Evolutionary conservation across 2,329 filamentous ascomycete species (phyloP).

Genomic region (Cytospora piceicola): DNA sequence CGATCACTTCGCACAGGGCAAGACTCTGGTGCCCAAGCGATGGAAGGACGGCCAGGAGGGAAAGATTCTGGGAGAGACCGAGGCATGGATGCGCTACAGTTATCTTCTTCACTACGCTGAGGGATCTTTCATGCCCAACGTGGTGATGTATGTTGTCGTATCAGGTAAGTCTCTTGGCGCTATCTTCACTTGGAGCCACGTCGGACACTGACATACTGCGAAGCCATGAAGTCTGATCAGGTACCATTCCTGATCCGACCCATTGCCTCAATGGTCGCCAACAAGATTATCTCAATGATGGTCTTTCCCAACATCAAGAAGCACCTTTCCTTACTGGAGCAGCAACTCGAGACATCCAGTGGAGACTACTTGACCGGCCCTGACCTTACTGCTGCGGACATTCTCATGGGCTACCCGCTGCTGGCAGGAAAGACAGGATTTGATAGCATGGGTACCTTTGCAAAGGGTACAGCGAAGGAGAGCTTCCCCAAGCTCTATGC

Average conservation of each 20-base stretch:
- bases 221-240: constrained; percentile 49
- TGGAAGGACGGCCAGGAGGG: constrained; percentile 63
- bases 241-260: constrained; percentile 60
- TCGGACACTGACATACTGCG: background rate
- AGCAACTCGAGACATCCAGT: constrained; percentile 51
- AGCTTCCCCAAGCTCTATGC: constrained; percentile 50
- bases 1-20: constrained; percentile 60
- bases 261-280: constrained; percentile 52
- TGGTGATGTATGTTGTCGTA: constrained; percentile 68
- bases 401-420: constrained; percentile 58
- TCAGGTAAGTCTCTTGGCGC: constrained; percentile 43
- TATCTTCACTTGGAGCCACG: background rate
- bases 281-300: constrained; percentile 46
- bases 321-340: constrained; percentile 55
- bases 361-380: constrained; percentile 54
- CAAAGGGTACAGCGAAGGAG: constrained; percentile 34
- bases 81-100: constrained; percentile 62
- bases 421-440: constrained; percentile 48
- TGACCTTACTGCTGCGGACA: constrained; percentile 55
- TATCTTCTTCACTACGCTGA: constrained; percentile 85
- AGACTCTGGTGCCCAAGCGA: constrained; percentile 53
- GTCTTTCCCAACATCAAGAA: constrained; percentile 53
- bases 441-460: constrained; percentile 46
- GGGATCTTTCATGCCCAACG: constrained; percentile 76
- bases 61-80: constrained; percentile 62